A percentile compares a stretch with the other conserved stretches of the same genome.
phyloP scores from a whole-genome alignment of 306 rosid species.

The Quercus rubra region DNA sequence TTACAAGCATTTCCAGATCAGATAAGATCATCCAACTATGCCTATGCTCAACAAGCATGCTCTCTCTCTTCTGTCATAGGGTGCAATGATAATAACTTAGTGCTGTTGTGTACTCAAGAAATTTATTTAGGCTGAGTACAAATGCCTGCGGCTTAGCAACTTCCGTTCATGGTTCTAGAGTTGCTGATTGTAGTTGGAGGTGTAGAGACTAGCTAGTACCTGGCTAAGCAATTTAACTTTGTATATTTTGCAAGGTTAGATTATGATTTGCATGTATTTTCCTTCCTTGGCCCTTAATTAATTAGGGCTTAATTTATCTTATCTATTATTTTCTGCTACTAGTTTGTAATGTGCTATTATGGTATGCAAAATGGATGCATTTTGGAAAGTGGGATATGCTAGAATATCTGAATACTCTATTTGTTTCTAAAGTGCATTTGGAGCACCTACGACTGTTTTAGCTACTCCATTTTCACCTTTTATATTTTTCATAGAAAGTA shows the following conservation, averaged over 20 bases:
- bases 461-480: not conserved
- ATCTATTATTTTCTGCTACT: not conserved
- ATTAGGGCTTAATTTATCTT: not conserved
- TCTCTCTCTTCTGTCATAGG: conserved; percentile 79
- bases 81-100: not conserved
- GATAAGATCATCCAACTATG: conserved; percentile 21
- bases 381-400: not conserved
- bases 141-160: not conserved
- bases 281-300: not conserved
- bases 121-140: conserved; percentile 5
- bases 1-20: conserved; percentile 47
- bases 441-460: not conserved
- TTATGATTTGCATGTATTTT: not conserved
- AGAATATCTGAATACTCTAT: not conserved
- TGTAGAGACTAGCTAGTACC: not conserved
- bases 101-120: not conserved
- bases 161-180: not conserved
- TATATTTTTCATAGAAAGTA: not conserved
- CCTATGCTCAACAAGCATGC: conserved; percentile 27
- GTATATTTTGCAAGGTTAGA: not conserved
- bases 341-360: not conserved
- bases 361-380: not conserved
- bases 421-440: too few relatives aligned
- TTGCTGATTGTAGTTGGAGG: not conserved
- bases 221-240: not conserved